Evolutionary conservation across 2,329 filamentous ascomycete genomes (phyloP).

Genomic region (Alternaria novae-zelandiae): DNA sequence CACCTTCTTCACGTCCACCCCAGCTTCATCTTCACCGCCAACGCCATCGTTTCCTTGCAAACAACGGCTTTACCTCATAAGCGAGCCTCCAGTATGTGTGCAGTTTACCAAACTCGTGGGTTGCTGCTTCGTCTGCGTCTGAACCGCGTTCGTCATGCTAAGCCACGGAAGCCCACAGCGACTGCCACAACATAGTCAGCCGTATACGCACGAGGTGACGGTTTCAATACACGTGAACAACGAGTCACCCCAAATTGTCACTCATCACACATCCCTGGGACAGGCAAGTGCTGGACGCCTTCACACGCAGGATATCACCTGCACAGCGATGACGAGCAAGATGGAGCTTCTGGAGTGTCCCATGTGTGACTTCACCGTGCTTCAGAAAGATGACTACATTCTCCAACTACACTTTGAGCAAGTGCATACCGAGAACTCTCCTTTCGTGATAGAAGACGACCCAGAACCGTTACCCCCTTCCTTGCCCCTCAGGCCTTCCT

Average conservation of each 20-base stretch:
- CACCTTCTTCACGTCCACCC: conserved; percentile 19
- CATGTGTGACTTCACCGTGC: conserved; percentile 42
- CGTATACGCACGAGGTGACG: conserved; percentile 12
- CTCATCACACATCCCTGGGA: background rate
- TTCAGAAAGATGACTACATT: conserved; percentile 38
- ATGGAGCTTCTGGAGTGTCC: conserved; percentile 42
- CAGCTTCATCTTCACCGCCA: conserved; percentile 6
- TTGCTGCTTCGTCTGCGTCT: conserved; percentile 5
- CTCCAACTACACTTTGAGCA: conserved; percentile 52
- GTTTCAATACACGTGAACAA: conserved; percentile 1
- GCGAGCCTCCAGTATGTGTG: conserved; percentile 18
- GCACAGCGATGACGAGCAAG: conserved; percentile 21
- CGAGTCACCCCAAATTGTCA: background rate
- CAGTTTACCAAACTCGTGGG: conserved; percentile 12
- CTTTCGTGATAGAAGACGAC: conserved; percentile 45
- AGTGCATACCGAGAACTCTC: conserved; percentile 47
- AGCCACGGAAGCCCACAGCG: conserved; percentile 17
- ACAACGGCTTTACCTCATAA: background rate
- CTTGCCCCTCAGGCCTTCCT: conserved; percentile 26
- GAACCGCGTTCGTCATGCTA: conserved; percentile 20
- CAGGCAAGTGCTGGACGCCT: conserved; percentile 2
- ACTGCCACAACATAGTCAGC: conserved; percentile 11
- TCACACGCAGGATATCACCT: conserved; percentile 3
- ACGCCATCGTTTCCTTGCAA: background rate
- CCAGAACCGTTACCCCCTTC: conserved; percentile 34